Conservation (phyloP, 257 asterid genomes). For the Ligustrum vulgare region DNA sequence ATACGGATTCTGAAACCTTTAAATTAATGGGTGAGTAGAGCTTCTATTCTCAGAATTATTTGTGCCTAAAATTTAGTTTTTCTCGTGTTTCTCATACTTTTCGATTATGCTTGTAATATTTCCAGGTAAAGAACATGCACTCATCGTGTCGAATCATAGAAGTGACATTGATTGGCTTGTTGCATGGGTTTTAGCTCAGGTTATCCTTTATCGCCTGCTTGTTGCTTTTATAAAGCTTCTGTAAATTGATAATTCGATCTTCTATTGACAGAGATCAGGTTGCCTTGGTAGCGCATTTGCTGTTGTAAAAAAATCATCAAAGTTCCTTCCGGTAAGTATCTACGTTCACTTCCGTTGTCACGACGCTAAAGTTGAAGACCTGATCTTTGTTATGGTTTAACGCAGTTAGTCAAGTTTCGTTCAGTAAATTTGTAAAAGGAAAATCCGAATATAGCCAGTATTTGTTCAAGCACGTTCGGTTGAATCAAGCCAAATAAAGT, state of each 20-base stretch:
- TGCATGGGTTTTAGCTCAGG: conserved; percentile 99
- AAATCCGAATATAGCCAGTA: background rate
- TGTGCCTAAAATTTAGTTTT: conserved; percentile 9
- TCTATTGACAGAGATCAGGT: conserved; percentile 72
- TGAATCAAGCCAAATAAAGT: background rate
- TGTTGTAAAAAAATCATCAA: conserved; percentile 93
- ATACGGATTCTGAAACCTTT: conserved; percentile 66
- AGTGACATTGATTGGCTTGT: conserved; percentile 99
- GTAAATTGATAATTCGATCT: conserved; percentile 24
- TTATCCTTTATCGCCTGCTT: conserved; percentile 23
- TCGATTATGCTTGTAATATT: conserved; percentile 27
- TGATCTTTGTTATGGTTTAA: background rate
- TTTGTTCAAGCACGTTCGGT: background rate
- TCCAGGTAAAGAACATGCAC: conserved; percentile 94
- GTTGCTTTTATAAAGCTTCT: conserved; percentile 23
- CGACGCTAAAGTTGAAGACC: background rate
- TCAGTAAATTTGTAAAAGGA: background rate
- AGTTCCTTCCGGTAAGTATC: conserved; percentile 87
- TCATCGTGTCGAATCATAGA: conserved; percentile 72
- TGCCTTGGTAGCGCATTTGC: conserved; percentile 97
- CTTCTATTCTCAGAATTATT: conserved; percentile 9
- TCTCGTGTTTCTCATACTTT: conserved; percentile 11
- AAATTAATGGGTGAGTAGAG: conserved; percentile 64
- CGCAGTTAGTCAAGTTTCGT: background rate
- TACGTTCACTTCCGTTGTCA: conserved; percentile 13